Conservation (phyloP, 805 yeast species). For the Hanseniaspora lachancei region DNA sequence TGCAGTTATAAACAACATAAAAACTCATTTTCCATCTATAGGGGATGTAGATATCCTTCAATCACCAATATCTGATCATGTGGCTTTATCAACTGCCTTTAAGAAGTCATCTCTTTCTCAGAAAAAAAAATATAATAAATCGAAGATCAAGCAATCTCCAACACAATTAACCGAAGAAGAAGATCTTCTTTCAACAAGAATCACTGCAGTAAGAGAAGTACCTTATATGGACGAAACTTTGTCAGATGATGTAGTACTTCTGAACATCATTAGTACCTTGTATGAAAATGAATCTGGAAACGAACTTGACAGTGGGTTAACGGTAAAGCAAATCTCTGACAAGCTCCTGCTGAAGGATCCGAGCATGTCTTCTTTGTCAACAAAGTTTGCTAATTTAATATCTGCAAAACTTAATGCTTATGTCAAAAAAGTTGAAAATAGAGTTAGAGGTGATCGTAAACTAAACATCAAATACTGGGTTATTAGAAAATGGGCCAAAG, state of each 20-base stretch:
- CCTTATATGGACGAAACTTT: constrained; percentile 48
- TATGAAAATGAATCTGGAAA: constrained; percentile 42
- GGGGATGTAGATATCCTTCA: constrained; percentile 16
- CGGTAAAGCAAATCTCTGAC: constrained; percentile 81
- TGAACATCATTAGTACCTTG: constrained; percentile 59
- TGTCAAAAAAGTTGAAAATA: constrained; percentile 58
- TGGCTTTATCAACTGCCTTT: constrained; percentile 17
- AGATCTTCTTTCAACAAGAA: constrained; percentile 58
- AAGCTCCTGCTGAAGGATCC: constrained; percentile 62
- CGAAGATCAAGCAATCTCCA: constrained; percentile 16
- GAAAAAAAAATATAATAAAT: constrained; percentile 15
- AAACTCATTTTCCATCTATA: background rate
- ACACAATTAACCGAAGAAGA: constrained; percentile 39
- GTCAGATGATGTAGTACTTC: constrained; percentile 58
- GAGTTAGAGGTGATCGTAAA: constrained; percentile 44
- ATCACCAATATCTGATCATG: constrained; percentile 8
- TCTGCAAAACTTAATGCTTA: constrained; percentile 75
- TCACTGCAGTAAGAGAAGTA: constrained; percentile 59
- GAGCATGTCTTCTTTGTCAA: constrained; percentile 67
- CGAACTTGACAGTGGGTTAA: constrained; percentile 57
- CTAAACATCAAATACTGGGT: constrained; percentile 56
- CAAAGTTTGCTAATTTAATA: constrained; percentile 68
- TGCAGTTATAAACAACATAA: background rate
- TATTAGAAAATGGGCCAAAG: constrained; percentile 74
- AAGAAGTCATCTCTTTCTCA: constrained; percentile 15